phyloP scores from a whole-genome alignment of 495 filamentous ascomycete species.

The Neurospora sp. region DNA sequence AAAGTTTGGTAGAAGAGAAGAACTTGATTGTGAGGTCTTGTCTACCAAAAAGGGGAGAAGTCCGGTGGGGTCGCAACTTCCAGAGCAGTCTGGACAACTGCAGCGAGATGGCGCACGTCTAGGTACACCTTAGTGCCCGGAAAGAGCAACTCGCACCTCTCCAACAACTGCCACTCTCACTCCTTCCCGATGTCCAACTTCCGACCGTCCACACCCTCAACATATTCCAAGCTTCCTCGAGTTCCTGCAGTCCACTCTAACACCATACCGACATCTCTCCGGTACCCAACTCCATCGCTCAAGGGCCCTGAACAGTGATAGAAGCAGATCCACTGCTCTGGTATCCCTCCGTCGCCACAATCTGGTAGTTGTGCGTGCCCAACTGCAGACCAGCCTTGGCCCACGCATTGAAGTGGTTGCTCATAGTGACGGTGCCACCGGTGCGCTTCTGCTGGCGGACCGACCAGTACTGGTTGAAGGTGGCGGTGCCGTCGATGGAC shows the following conservation, averaged over 20 bases:
- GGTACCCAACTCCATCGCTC: not conserved
- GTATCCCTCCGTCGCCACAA: slow-evolving; percentile 51
- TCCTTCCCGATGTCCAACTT: not conserved
- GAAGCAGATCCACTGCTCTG: slow-evolving; percentile 39
- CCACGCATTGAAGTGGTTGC: slow-evolving; percentile 55
- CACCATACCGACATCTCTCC: not conserved
- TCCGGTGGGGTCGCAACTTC: not conserved
- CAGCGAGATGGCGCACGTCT: not conserved
- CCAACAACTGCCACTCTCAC: not conserved
- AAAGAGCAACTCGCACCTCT: not conserved
- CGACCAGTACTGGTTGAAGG: slow-evolving; percentile 51
- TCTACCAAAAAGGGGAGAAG: not conserved
- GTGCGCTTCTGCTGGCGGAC: slow-evolving; percentile 35
- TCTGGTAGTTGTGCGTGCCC: slow-evolving; percentile 48
- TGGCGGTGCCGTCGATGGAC: slow-evolving; percentile 44
- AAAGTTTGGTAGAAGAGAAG: not conserved
- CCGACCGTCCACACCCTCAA: not conserved
- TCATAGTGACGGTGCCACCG: slow-evolving; percentile 33
- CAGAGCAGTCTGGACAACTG: not conserved
- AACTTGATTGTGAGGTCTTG: not conserved
- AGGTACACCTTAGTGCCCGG: not conserved
- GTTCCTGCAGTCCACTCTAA: not conserved
- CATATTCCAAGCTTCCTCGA: not conserved
- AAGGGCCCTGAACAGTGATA: slow-evolving; percentile 33
- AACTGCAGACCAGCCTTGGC: slow-evolving; percentile 34